Conservation (phyloP, 164 flowering plant species). For the Malania oleifera region DNA sequence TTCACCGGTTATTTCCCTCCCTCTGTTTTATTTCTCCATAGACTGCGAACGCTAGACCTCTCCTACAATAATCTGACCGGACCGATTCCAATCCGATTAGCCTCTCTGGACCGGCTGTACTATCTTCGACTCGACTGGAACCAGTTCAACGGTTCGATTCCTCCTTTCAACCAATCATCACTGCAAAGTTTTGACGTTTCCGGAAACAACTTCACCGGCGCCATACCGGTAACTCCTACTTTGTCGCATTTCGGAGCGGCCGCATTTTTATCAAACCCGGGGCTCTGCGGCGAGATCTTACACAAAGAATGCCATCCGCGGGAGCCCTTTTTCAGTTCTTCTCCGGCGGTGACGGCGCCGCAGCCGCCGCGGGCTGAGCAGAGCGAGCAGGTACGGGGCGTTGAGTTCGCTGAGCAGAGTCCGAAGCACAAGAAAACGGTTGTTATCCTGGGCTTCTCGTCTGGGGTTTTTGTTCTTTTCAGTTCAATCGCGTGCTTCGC, state of each 20-base stretch:
- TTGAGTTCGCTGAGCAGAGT: slow-evolving; percentile 19
- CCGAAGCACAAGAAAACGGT: slow-evolving; percentile 20
- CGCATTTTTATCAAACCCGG: slow-evolving; percentile 47
- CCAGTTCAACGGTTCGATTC: slow-evolving; percentile 62
- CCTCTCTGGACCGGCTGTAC: slow-evolving; percentile 36
- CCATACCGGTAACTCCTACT: slow-evolving; percentile 56
- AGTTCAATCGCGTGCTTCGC: slow-evolving; percentile 25
- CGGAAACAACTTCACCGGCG: slow-evolving; percentile 56
- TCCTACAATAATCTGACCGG: slow-evolving; percentile 64
- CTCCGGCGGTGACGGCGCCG: slow-evolving; percentile 22
- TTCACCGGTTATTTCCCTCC: slow-evolving; percentile 73
- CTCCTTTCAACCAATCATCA: slow-evolving; percentile 70
- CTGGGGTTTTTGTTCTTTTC: slow-evolving; percentile 28
- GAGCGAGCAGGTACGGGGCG: slow-evolving; percentile 31
- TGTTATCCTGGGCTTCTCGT: slow-evolving; percentile 36
- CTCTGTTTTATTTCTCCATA: slow-evolving; percentile 52
- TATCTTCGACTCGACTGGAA: slow-evolving; percentile 60
- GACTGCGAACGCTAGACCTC: slow-evolving; percentile 61
- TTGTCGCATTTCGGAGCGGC: slow-evolving; percentile 37
- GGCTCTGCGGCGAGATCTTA: slow-evolving; percentile 76
- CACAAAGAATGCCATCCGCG: slow-evolving; percentile 43
- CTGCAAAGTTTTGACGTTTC: slow-evolving; percentile 66
- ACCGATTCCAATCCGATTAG: slow-evolving; percentile 37
- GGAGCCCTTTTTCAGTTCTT: slow-evolving; percentile 42
- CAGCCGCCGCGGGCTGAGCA: slow-evolving; percentile 21